Percentiles rank a stretch among this genome's conserved stretches.
Conservation (phyloP, 2,329 filamentous ascomycete genomes). For the Microcyclospora tardicrescens region DNA sequence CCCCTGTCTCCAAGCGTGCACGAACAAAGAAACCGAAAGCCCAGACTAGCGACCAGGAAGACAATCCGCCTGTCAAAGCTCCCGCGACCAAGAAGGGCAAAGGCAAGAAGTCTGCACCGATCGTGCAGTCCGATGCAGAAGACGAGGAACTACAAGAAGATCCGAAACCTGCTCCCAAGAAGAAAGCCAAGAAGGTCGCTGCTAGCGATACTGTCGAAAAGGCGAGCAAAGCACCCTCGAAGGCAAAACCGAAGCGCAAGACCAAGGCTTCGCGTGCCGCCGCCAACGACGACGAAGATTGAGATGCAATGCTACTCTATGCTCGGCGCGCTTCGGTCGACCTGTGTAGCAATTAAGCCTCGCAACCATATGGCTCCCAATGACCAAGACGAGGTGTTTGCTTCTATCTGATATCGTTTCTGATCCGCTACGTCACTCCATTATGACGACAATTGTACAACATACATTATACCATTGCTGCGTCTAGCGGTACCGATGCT, state of each 20-base stretch:
- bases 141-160: background rate
- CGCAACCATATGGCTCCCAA: too few relatives aligned
- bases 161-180: background rate
- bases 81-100: slow-evolving; percentile 2
- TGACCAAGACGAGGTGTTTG: too few relatives aligned
- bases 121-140: background rate
- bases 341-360: too few relatives aligned
- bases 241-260: slow-evolving; percentile 2
- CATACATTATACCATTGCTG: too few relatives aligned
- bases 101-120: background rate
- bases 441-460: too few relatives aligned
- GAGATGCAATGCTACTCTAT: too few relatives aligned
- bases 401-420: too few relatives aligned
- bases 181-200: background rate
- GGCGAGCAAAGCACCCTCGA: background rate
- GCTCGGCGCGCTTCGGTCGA: too few relatives aligned
- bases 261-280: background rate
- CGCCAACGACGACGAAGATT: too few relatives aligned
- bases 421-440: too few relatives aligned
- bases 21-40: slow-evolving; percentile 2
- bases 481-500: too few relatives aligned
- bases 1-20: slow-evolving; percentile 1
- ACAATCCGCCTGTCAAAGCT: background rate
- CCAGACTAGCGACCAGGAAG: background rate
- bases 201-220: background rate